Evolutionary conservation across 371 early-diverging fungal genomes (phyloP).

Genomic region (Dinochytrium kinnereticum): DNA sequence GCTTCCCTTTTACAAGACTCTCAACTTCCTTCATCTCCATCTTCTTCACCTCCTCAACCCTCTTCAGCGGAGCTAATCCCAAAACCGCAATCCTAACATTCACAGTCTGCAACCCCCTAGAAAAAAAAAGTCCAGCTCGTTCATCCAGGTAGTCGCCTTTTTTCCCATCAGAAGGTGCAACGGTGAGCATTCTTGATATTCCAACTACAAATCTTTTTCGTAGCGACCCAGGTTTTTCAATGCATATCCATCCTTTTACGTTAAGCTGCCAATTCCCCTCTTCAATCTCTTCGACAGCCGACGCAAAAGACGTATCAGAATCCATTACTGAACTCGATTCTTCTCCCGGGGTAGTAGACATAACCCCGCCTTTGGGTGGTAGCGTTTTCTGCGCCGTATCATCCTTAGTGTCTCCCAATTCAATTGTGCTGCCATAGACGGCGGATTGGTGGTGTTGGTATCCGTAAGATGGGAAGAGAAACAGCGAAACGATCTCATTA

Average conservation of each 20-base stretch:
- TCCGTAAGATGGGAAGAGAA: not conserved
- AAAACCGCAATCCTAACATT: conserved; percentile 33
- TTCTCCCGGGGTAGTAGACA: not conserved
- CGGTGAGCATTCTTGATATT: conserved; percentile 16
- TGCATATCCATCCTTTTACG: conserved; percentile 40
- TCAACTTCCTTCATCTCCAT: conserved; percentile 16
- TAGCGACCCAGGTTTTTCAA: conserved; percentile 24
- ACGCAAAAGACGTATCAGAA: not conserved
- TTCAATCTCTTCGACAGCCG: not conserved
- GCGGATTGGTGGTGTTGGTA: not conserved
- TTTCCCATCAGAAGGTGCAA: not conserved
- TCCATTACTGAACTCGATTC: not conserved
- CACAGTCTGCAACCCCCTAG: conserved; percentile 27
- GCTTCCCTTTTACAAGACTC: conserved; percentile 14
- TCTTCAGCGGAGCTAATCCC: conserved; percentile 28
- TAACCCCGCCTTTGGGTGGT: not conserved
- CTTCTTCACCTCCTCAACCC: not conserved
- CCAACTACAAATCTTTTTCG: conserved; percentile 37
- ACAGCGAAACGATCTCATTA: not conserved
- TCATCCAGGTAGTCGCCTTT: conserved; percentile 31
- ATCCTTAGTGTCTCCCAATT: no score
- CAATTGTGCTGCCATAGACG: no score
- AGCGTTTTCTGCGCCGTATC: no score
- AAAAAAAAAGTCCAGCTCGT: conserved; percentile 41
- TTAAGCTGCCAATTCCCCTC: not conserved